Percentiles rank a stretch among this genome's conserved stretches.
Evolutionary conservation across 768 basidiomycete species (phyloP).

Genomic region (Leucosporidium yakuticum): DNA sequence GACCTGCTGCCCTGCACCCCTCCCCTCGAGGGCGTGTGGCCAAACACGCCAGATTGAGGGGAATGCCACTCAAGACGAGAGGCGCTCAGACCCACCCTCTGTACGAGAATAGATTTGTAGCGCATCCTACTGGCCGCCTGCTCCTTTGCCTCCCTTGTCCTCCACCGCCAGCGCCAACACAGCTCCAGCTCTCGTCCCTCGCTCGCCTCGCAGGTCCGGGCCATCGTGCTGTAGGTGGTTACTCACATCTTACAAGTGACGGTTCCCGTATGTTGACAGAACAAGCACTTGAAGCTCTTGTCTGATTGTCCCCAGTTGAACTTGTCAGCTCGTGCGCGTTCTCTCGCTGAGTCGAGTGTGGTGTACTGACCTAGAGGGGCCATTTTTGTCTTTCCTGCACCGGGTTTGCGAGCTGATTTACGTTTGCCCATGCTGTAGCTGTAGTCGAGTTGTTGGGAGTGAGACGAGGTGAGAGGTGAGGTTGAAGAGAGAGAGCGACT

Average conservation of each 20-base stretch:
- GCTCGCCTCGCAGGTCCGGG: too few relatives aligned
- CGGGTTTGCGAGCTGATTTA: slow-evolving; percentile 22
- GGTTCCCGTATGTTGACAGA: slow-evolving; percentile 29
- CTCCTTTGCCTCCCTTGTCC: too few relatives aligned
- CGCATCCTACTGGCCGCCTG: too few relatives aligned
- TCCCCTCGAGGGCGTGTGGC: too few relatives aligned
- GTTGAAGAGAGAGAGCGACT: too few relatives aligned
- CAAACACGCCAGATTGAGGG: too few relatives aligned
- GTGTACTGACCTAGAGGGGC: slow-evolving; percentile 8
- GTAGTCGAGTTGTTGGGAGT: neutral
- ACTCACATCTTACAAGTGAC: slow-evolving; percentile 26
- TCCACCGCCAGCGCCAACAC: neutral
- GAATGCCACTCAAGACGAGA: too few relatives aligned
- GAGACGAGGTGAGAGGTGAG: neutral
- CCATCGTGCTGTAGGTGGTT: too few relatives aligned
- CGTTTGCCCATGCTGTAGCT: slow-evolving; percentile 21
- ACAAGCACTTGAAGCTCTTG: slow-evolving; percentile 25
- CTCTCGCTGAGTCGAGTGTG: too few relatives aligned
- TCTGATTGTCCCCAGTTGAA: neutral
- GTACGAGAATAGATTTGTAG: too few relatives aligned
- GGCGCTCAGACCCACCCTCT: too few relatives aligned
- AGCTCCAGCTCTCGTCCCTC: neutral
- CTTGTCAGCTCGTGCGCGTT: neutral
- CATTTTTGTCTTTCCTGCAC: slow-evolving; percentile 8
- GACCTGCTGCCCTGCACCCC: too few relatives aligned